A percentile compares a stretch with the other conserved stretches of the same genome.
Conservation (phyloP, 257 asterid species). For the Lantana camara region DNA sequence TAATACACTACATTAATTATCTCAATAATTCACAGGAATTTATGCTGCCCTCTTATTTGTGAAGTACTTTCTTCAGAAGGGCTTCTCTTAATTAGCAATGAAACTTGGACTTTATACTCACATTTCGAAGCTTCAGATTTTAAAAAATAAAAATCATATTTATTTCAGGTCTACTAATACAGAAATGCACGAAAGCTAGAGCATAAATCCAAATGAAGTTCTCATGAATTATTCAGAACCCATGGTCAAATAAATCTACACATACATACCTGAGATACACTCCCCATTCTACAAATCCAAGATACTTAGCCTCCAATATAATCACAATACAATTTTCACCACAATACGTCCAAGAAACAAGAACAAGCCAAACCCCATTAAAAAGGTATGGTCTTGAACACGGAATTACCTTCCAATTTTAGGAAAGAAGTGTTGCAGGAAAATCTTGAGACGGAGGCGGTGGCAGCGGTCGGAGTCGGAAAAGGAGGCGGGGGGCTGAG, state of each 20-base stretch:
- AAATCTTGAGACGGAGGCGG: too few species aligned
- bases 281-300: background rate
- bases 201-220: constrained; percentile 9
- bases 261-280: constrained; percentile 21
- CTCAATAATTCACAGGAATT: background rate
- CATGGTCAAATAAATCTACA: constrained; percentile 12
- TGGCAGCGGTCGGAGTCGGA: too few species aligned
- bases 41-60: background rate
- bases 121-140: background rate
- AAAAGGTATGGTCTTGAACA: too few species aligned
- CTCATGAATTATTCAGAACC: constrained; percentile 2
- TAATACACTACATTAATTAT: background rate
- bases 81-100: background rate
- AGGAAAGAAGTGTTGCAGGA: too few species aligned
- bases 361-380: too few species aligned
- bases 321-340: too few species aligned
- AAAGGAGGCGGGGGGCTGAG: too few species aligned
- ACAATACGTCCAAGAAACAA: too few species aligned
- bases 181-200: constrained; percentile 30
- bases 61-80: background rate
- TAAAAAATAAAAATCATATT: constrained; percentile 16
- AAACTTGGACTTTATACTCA: too few species aligned
- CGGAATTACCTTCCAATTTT: too few species aligned
- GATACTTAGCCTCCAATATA: background rate
- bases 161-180: constrained; percentile 21